Evolutionary conservation across 2,329 filamentous ascomycete species (phyloP).

Genomic region (Colletotrichum musae): DNA sequence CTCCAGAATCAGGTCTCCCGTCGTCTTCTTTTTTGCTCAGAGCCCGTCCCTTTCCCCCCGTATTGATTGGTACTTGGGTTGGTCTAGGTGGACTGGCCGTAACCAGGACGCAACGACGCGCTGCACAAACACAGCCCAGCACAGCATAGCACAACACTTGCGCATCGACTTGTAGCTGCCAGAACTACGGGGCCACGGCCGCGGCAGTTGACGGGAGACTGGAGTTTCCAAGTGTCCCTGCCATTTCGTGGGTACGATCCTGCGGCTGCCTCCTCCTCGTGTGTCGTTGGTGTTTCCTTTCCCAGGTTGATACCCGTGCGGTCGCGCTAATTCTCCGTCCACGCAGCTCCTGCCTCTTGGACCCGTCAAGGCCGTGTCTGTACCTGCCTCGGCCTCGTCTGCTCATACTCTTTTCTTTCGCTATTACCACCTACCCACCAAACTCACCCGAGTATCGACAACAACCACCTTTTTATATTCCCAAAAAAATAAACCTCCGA

Average conservation of each 20-base stretch:
- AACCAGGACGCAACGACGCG: slow-evolving; percentile 1
- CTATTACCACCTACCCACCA: not conserved
- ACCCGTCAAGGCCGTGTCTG: not conserved
- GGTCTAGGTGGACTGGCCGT: slow-evolving; percentile 5
- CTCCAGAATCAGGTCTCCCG: not conserved
- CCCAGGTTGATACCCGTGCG: slow-evolving; percentile 10
- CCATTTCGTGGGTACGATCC: not conserved
- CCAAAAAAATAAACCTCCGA: not conserved
- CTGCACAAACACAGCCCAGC: not conserved
- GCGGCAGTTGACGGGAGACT: not conserved
- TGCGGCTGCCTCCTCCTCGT: not conserved
- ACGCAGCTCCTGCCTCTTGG: slow-evolving; percentile 14
- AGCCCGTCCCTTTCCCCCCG: too few relatives aligned
- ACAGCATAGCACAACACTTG: too few relatives aligned
- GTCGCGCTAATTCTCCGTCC: slow-evolving; percentile 22
- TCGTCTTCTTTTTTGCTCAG: not conserved
- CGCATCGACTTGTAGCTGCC: slow-evolving; percentile 27
- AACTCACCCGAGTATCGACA: not conserved
- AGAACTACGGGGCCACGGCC: slow-evolving; percentile 16
- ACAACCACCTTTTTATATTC: too few relatives aligned
- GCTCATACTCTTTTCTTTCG: slow-evolving; percentile 5
- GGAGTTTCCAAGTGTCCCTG: not conserved
- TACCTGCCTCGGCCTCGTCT: slow-evolving; percentile 3
- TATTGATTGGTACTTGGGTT: not conserved
- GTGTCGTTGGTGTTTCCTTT: slow-evolving; percentile 16